Evolutionary conservation across 2,329 filamentous ascomycete species (phyloP).

Genomic region (Pyricularia pennisetigena): DNA sequence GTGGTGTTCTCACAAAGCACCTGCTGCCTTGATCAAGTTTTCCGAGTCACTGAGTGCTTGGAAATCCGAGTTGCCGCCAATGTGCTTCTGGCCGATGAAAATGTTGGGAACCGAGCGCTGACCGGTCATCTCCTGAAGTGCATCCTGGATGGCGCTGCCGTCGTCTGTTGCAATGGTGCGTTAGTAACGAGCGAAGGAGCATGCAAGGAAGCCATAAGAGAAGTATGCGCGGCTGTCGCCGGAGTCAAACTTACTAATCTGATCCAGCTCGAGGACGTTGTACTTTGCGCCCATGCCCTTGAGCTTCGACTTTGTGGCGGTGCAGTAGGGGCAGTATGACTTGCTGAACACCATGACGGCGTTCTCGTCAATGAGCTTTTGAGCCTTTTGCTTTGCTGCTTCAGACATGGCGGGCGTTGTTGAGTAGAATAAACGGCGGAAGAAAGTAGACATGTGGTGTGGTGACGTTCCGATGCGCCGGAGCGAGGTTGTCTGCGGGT

Average conservation of each 20-base stretch:
- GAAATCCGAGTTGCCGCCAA: slow-evolving; percentile 90
- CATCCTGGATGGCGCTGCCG: slow-evolving; percentile 71
- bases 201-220: not conserved
- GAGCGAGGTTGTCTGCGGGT: not conserved
- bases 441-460: slow-evolving; percentile 27
- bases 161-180: slow-evolving; percentile 49
- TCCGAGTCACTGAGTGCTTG: slow-evolving; percentile 55
- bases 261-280: slow-evolving; percentile 72
- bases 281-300: slow-evolving; percentile 62
- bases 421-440: slow-evolving; percentile 60
- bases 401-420: slow-evolving; percentile 63
- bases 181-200: not conserved
- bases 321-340: slow-evolving; percentile 92
- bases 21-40: slow-evolving; percentile 29
- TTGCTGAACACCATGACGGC: slow-evolving; percentile 93
- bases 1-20: slow-evolving; percentile 17
- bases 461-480: not conserved
- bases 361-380: slow-evolving; percentile 83
- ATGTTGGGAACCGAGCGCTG: slow-evolving; percentile 94
- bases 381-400: slow-evolving; percentile 72
- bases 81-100: slow-evolving; percentile 84
- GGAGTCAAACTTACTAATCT: slow-evolving; percentile 54
- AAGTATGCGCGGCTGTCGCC: not conserved
- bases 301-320: slow-evolving; percentile 65
- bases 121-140: slow-evolving; percentile 67